Conservation (phyloP, 2,329 filamentous ascomycete species). For the Sclerotinia minor region DNA sequence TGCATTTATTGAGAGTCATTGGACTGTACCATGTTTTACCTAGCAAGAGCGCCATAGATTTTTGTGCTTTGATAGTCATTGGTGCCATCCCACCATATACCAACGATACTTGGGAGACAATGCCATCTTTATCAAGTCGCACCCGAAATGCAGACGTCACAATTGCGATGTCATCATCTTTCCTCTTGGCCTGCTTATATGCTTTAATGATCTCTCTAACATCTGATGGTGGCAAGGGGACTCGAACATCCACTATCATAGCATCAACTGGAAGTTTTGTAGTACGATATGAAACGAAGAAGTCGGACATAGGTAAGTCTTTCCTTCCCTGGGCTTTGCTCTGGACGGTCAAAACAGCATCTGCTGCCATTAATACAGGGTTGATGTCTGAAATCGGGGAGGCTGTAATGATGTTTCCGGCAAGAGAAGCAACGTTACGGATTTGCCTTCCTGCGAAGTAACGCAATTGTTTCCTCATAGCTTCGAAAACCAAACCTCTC, state of each 20-base stretch:
- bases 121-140: slow-evolving; percentile 63
- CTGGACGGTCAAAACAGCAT: slow-evolving; percentile 75
- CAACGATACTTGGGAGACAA: slow-evolving; percentile 72
- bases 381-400: slow-evolving; percentile 96
- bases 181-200: slow-evolving; percentile 94
- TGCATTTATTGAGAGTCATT: slow-evolving; percentile 78
- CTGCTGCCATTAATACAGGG: slow-evolving; percentile 83
- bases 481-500: slow-evolving; percentile 69
- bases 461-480: slow-evolving; percentile 80
- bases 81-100: slow-evolving; percentile 95
- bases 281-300: slow-evolving; percentile 85
- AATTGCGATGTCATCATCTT: slow-evolving; percentile 97
- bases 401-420: slow-evolving; percentile 88
- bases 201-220: slow-evolving; percentile 80
- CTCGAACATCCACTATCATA: slow-evolving; percentile 77
- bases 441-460: slow-evolving; percentile 96
- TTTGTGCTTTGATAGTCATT: slow-evolving; percentile 77
- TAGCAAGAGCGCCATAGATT: slow-evolving; percentile 67
- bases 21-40: slow-evolving; percentile 78
- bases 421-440: slow-evolving; percentile 89
- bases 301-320: slow-evolving; percentile 74
- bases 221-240: slow-evolving; percentile 67
- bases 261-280: slow-evolving; percentile 81
- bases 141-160: slow-evolving; percentile 84
- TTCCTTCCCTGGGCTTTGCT: slow-evolving; percentile 43